phyloP scores from a whole-genome alignment of 768 basidiomycete species.

The Collybiopsis luxurians region DNA sequence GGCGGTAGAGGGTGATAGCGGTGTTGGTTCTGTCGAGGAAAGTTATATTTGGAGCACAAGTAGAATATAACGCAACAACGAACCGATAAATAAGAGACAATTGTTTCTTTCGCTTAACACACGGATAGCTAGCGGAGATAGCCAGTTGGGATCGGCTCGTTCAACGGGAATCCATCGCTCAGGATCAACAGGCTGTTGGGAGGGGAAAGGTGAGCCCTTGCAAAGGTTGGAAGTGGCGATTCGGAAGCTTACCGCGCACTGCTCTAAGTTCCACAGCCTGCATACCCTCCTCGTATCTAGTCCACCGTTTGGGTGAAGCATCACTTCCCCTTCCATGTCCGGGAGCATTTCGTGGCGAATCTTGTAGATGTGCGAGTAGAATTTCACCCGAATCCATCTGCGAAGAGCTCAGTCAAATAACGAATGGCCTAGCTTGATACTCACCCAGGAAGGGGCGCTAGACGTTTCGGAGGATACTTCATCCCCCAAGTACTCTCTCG shows the following conservation, averaged over 20 bases:
- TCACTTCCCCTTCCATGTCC: conserved; percentile 3
- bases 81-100: background rate
- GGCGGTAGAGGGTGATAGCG: background rate
- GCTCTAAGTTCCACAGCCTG: conserved; percentile 1
- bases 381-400: conserved; percentile 5
- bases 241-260: background rate
- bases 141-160: background rate
- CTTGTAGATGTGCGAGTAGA: conserved; percentile 2
- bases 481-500: conserved; percentile 7
- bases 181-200: conserved; percentile 1
- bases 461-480: conserved; percentile 1
- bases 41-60: no score
- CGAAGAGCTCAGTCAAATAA: background rate
- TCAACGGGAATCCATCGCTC: background rate
- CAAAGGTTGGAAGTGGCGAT: background rate
- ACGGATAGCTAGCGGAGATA: background rate
- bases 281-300: background rate
- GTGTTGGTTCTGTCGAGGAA: background rate
- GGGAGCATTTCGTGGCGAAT: conserved; percentile 8
- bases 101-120: background rate
- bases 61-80: background rate
- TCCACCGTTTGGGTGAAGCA: background rate
- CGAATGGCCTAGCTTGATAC: background rate
- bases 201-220: background rate
- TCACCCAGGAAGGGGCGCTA: conserved; percentile 1